phyloP scores from a whole-genome alignment of 495 filamentous ascomycete genomes.

The Letharia lupina region DNA sequence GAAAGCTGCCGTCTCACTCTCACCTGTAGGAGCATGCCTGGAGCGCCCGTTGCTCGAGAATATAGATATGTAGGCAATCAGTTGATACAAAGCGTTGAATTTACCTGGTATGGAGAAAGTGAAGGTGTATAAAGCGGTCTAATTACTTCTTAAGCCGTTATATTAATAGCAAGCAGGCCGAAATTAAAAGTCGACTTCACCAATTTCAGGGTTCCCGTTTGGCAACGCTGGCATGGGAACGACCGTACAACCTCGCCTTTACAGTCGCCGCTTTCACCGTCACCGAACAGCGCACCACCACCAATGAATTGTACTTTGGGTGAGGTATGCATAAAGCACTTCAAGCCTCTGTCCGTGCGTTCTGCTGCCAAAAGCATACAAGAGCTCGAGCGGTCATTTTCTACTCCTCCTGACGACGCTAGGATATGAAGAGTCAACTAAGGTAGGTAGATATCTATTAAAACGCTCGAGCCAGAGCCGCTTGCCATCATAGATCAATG shows the following conservation, averaged over 20 bases:
- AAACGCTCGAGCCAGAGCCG: background rate
- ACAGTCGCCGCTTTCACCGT: background rate
- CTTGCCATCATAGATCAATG: background rate
- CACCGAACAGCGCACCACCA: background rate
- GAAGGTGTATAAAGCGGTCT: background rate
- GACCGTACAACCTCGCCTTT: background rate
- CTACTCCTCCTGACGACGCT: background rate
- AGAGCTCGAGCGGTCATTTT: background rate
- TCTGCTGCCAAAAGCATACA: background rate
- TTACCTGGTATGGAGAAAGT: background rate
- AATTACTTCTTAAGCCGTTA: background rate
- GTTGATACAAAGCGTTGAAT: background rate
- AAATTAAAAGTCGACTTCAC: background rate
- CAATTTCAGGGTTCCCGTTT: background rate
- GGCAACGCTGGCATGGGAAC: background rate
- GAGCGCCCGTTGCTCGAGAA: background rate
- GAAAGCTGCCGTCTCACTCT: background rate
- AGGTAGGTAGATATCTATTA: background rate
- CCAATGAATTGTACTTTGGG: background rate
- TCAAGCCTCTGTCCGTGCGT: background rate
- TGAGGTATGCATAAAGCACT: background rate
- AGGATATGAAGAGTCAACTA: background rate
- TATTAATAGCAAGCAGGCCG: conserved; percentile 7
- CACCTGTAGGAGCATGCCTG: conserved; percentile 4
- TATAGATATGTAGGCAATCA: background rate